Conservation (phyloP, 441 rosid genomes). For the Croton setiger region DNA sequence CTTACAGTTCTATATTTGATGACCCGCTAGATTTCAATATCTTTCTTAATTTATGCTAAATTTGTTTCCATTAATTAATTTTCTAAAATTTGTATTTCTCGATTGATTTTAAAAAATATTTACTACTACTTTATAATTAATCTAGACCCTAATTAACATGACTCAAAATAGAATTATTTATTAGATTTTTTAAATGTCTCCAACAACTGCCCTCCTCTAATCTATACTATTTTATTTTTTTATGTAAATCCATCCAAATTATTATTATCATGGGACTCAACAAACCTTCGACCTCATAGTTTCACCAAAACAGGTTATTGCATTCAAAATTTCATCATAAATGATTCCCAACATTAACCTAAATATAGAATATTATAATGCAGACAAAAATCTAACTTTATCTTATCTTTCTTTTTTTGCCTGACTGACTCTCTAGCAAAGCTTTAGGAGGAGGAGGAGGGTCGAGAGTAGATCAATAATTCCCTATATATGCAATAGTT, state of each 20-base stretch:
- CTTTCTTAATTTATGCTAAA: too few relatives aligned
- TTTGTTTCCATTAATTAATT: too few relatives aligned
- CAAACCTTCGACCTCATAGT: conserved; percentile 1
- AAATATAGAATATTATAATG: background rate
- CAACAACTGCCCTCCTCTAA: conserved; percentile 1
- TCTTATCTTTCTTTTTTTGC: background rate
- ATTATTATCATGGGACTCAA: conserved; percentile 1
- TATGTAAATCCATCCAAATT: background rate
- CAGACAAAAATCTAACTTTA: background rate
- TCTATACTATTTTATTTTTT: too few relatives aligned
- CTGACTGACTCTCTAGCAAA: background rate
- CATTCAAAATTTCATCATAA: background rate
- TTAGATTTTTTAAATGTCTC: background rate
- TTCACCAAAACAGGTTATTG: background rate
- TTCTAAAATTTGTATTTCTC: too few relatives aligned
- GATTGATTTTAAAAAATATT: too few relatives aligned
- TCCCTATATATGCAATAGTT: background rate
- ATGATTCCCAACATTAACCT: background rate
- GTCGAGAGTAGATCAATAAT: background rate
- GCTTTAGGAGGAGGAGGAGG: background rate
- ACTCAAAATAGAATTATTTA: background rate
- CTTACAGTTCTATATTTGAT: background rate
- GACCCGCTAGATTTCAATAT: background rate
- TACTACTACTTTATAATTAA: too few relatives aligned
- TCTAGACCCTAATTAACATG: background rate